Evolutionary conservation across 805 yeast species (phyloP), one percentile per base, ranked within the genome.

Genomic region (Candida morakotiae): DNA sequence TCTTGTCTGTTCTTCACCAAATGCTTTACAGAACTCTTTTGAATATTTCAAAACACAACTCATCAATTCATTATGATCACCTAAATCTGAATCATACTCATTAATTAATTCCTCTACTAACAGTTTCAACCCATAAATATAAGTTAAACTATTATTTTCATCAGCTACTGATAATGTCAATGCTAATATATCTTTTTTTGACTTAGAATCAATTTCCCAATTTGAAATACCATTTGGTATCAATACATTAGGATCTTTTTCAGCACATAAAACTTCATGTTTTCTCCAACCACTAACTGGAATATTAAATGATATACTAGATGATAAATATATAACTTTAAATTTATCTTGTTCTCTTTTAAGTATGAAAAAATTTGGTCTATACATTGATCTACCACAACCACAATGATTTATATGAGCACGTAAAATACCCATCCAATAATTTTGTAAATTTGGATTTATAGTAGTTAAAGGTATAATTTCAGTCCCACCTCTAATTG

Each of bases 381-480:
- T 47, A 43, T 66, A 66, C 49, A 62, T 53, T 17, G 50, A 47
- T 11, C 38, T 34, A 13, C 69, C 68, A 47, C 72, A 66, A 1
- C 71, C 71, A 49, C 72, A 66, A 2, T 39, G 37, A 15, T 42
- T 37, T 11, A 66, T 39, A 38, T 66, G 70, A 2, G 70, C 67
- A 27, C 72, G 44, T 3, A 70, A 64, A 35, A 66, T 56, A 2
- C 69, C 69, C 3, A 62, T 37, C 68, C 67, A 64, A 18, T 42
- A 39, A 2, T 53, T 9, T 46, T 41, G 35, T 31, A 51, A 33
- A 41, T 38, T 9, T 36, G 41, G 14, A 31, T 42, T 17, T 42
- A 36, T 11, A 28, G 45, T 26, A 40, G 46, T 39, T 35, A 51
- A 35, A 34, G 52, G 60, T 8, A 56, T 37, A 47, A 64, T 40